These are phyloP conservation scores for Hansenula sp. DNA, from an alignment of 1,139 yeast genomes.

Conservation along the genomic window DNA sequence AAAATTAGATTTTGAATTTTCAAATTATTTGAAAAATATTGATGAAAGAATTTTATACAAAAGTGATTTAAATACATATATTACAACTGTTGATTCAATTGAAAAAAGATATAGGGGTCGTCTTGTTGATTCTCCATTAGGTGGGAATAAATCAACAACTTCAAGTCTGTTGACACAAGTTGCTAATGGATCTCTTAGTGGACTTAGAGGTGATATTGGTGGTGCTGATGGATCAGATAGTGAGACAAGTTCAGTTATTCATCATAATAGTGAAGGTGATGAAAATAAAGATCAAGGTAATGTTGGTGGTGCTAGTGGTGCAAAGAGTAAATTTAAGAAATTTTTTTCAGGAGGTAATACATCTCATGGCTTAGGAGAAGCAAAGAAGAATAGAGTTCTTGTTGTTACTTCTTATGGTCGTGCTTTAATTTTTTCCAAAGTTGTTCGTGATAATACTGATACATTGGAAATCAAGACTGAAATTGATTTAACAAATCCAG, in stretches of 20 bases:
- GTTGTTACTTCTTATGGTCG: conserved; percentile 55
- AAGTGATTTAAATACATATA: conserved; percentile 44
- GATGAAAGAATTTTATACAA: conserved; percentile 70
- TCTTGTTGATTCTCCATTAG: conserved; percentile 56
- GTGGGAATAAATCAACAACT: conserved; percentile 25
- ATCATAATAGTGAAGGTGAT: conserved; percentile 14
- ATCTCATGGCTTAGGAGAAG: conserved; percentile 16
- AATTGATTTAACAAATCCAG: conserved; percentile 42
- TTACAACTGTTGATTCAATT: conserved; percentile 40
- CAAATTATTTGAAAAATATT: conserved; percentile 47
- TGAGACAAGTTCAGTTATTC: conserved; percentile 14
- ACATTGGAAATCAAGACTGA: conserved; percentile 41
- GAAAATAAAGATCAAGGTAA: conserved; percentile 7
- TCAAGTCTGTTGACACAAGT: conserved; percentile 48
- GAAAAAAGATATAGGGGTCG: conserved; percentile 55
- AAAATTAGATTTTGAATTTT: conserved; percentile 67
- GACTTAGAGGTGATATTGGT: conserved; percentile 29
- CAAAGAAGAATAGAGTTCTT: conserved; percentile 34
- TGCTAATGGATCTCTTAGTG: conserved; percentile 44
- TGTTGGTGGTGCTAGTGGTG: too few relatives aligned
- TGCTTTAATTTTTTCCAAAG: conserved; percentile 41
- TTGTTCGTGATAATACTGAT: conserved; percentile 22
- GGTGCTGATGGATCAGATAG: conserved; percentile 20
- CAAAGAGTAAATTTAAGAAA: conserved; percentile 25
- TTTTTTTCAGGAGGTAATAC: conserved; percentile 21